Base-by-base conservation (phyloP, 2,329 filamentous ascomycete genomes). In the Cylindrodendrum hubeiense region DNA sequence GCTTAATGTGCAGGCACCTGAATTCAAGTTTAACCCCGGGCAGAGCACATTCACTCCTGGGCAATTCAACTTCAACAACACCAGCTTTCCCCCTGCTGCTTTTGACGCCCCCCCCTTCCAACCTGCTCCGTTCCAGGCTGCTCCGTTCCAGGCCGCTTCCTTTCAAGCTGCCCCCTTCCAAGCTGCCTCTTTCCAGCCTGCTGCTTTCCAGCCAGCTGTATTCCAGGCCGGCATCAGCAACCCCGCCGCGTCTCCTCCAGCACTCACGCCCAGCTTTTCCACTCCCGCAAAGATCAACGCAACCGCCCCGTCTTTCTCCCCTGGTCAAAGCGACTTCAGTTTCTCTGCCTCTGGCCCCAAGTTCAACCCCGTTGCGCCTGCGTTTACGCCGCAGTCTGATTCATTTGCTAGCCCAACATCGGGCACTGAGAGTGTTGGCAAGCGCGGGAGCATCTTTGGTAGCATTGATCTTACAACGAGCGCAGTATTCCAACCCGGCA, bases 1-100 rank as follows among this genome's bases (percentile, higher is more conserved):
- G 71, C 87, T 98, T 71, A 98, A 98, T 73, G 94, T 97, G 30
- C 89, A 91, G 67, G 95, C 95, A 0, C 92, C 94, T 50, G 93
- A 96, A 75, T 98, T 98, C 84, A 93, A 91, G 72, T 95, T 95
- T 79, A 88, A 89, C 67, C 87, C 87, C 4, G 77, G 80, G n/a
- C 54, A 70, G 12, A 86, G 78, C 72, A 72, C 64, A 33, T 73
- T 73, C 24, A 74, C 69, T 5, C 70, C 71, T 30, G 71, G 70
- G 1, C 67, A 74, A 39, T 74, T 70, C 53, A 67, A 65, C 50
- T 72, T 74, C 24, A 58, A 49, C 39, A 62, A 28, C 26, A 30
- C 26, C 47, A 59, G 30, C 49, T 12, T 50, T 50, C 28, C 26
- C 22, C 44, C 44, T 13, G 43, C 22, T 21, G 12, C 21, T 15